Conservation (phyloP, 495 filamentous ascomycete genomes). For the Margaritispora aquatica region DNA sequence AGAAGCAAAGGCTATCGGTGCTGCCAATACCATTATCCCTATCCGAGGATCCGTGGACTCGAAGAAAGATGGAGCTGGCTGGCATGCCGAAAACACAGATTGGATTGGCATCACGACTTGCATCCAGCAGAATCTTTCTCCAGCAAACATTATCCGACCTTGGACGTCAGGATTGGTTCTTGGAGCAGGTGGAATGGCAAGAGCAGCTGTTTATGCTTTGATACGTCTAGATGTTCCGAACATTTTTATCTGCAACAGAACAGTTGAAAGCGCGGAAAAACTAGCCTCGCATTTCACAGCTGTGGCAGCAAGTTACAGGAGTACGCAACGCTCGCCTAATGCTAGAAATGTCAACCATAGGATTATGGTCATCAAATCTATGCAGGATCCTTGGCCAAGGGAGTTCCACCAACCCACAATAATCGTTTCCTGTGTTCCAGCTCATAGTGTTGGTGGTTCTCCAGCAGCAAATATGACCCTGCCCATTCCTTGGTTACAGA, state of each 20-base stretch:
- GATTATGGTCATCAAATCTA: slow-evolving; percentile 35
- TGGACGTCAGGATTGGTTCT: slow-evolving; percentile 63
- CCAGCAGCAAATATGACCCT: slow-evolving; percentile 50
- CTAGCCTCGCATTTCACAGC: slow-evolving; percentile 54
- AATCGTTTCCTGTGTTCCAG: slow-evolving; percentile 67
- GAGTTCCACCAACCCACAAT: slow-evolving; percentile 57
- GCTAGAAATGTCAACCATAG: not conserved
- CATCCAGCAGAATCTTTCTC: slow-evolving; percentile 66
- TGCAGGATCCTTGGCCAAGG: slow-evolving; percentile 58
- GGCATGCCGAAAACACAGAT: slow-evolving; percentile 78
- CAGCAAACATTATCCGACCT: slow-evolving; percentile 64
- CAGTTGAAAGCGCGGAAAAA: slow-evolving; percentile 47
- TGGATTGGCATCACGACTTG: slow-evolving; percentile 68
- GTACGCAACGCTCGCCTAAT: not conserved
- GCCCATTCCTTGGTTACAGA: slow-evolving; percentile 63
- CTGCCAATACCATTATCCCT: slow-evolving; percentile 72
- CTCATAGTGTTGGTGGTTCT: slow-evolving; percentile 46
- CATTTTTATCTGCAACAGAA: slow-evolving; percentile 70
- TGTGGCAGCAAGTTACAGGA: not conserved
- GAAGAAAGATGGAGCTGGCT: slow-evolving; percentile 55
- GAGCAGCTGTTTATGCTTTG: slow-evolving; percentile 71
- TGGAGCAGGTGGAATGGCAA: slow-evolving; percentile 79
- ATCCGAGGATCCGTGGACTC: slow-evolving; percentile 53
- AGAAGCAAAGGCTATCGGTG: slow-evolving; percentile 70
- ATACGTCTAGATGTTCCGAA: slow-evolving; percentile 67